Conservation (phyloP, 1,139 yeast species). For the Taphrina sp. region DNA sequence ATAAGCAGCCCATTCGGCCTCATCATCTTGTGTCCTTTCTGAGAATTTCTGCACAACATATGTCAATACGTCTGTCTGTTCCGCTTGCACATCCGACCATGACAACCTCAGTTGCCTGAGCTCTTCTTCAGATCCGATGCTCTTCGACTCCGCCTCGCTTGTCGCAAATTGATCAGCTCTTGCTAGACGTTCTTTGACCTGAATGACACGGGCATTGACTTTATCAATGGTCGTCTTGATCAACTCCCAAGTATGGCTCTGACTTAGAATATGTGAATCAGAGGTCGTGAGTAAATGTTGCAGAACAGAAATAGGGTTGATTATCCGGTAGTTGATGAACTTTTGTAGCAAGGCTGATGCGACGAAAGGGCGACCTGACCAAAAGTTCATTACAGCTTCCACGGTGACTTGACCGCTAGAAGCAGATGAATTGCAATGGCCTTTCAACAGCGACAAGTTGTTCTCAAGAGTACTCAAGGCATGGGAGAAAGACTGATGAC, state of each 20-base stretch:
- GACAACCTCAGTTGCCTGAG: constrained; percentile 5
- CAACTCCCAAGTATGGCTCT: constrained; percentile 38
- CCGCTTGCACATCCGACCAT: constrained; percentile 10
- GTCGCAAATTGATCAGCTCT: constrained; percentile 14
- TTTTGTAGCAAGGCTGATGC: constrained; percentile 53
- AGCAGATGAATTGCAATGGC: constrained; percentile 48
- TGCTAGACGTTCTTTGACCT: constrained; percentile 34
- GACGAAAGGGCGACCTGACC: constrained; percentile 57
- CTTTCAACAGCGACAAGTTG: constrained; percentile 54
- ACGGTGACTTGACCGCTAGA: constrained; percentile 45
- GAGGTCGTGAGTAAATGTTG: constrained; percentile 37
- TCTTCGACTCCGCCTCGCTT: constrained; percentile 1
- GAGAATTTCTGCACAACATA: constrained; percentile 13
- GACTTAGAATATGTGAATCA: constrained; percentile 33
- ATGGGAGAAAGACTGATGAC: constrained; percentile 86
- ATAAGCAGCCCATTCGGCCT: constrained; percentile 1
- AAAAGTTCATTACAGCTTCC: constrained; percentile 47
- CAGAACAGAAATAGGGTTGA: constrained; percentile 36
- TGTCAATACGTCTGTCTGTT: constrained; percentile 23
- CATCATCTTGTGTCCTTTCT: background rate
- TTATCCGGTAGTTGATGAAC: constrained; percentile 49
- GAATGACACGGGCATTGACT: constrained; percentile 34
- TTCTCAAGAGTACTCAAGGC: constrained; percentile 68
- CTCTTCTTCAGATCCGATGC: background rate
- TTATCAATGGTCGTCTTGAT: constrained; percentile 37